Base-by-base conservation (phyloP, 768 basidiomycete genomes). In the Clitopilus hobsonii region DNA sequence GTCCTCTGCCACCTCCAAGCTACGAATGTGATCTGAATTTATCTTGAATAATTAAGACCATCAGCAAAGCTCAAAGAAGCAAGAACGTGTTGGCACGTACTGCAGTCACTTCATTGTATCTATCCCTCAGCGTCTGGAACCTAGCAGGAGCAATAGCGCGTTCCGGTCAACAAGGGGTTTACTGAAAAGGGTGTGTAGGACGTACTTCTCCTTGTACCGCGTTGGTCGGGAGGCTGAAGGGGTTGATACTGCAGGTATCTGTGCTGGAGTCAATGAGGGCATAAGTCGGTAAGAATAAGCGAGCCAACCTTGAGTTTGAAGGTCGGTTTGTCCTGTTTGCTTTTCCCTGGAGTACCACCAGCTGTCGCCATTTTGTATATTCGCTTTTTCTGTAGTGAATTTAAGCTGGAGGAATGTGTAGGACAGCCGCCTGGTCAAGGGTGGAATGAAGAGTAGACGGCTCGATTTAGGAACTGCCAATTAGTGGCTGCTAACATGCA, bases 121-220 rank as follows among this genome's bases (percentile, higher is more conserved):
- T 74, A 55, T 78, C 76, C 38, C 76, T 68, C 63, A 79, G 67
- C 29, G 63, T 62, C 49, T 77, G 74, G 61, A 77, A 81, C 62
- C 79, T 81, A 56, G 11, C 4, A 20, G 6, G 26, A n/a, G 56
- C 0, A 53, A n/a, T n/a, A n/a, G n/a, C n/a, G n/a, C n/a, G n/a
- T n/a, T n/a, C n/a, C n/a, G 11, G 5, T n/a, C 20, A 16, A n/a
- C 26, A 50, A 52, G 10, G 8, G 22, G 14, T 14, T 11, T 20
- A 20, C 32, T 10, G 13, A n/a, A 54, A 6, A 47, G 6, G 3
- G 18, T 22, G 10, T 11, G n/a, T 11, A 28, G 29, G 13, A 45
- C 61, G 16, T 52, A 67, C 68, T 69, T 69, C 58, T 69, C 68
- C 49, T 69, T 69, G 57, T 68, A 69, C 24, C 64, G 60, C 5